phyloP scores from a whole-genome alignment of 352 stramenopile genomes.

The Phytophthora pinifolia region DNA sequence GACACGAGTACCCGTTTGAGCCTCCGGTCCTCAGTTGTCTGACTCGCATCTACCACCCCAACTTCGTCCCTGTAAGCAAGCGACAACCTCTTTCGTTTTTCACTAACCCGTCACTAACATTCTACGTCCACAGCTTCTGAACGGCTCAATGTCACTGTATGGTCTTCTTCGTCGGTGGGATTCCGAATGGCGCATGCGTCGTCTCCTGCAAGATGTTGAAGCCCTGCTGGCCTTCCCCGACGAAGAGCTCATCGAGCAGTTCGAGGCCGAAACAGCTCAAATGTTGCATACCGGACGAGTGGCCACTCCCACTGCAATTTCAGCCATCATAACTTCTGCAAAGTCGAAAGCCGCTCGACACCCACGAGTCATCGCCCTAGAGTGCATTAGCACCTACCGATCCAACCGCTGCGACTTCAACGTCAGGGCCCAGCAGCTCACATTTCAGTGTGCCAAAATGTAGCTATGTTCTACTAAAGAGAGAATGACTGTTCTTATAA shows the following conservation, averaged over 20 bases:
- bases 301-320: slow-evolving; percentile 7
- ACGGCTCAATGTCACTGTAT: slow-evolving; percentile 48
- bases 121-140: slow-evolving; percentile 38
- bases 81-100: neutral
- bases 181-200: slow-evolving; percentile 58
- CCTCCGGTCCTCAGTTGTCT: slow-evolving; percentile 40
- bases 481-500: slow-evolving; percentile 27
- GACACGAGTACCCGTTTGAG: slow-evolving; percentile 63
- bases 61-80: slow-evolving; percentile 57
- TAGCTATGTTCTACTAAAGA: slow-evolving; percentile 21
- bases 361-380: slow-evolving; percentile 50
- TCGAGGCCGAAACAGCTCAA: slow-evolving; percentile 42
- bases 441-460: slow-evolving; percentile 22
- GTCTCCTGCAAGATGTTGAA: slow-evolving; percentile 48
- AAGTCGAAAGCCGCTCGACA: slow-evolving; percentile 38
- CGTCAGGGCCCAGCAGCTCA: slow-evolving; percentile 37
- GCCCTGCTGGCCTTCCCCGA: slow-evolving; percentile 39
- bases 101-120: neutral
- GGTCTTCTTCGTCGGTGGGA: slow-evolving; percentile 48
- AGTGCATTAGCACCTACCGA: slow-evolving; percentile 52
- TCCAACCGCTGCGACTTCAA: slow-evolving; percentile 38
- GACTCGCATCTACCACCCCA: slow-evolving; percentile 71
- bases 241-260: slow-evolving; percentile 43
- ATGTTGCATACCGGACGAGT: slow-evolving; percentile 15
- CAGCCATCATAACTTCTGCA: slow-evolving; percentile 13